Evolutionary conservation across 257 asterid genomes (phyloP).

Genomic region (Oldenlandia corymbosa): DNA sequence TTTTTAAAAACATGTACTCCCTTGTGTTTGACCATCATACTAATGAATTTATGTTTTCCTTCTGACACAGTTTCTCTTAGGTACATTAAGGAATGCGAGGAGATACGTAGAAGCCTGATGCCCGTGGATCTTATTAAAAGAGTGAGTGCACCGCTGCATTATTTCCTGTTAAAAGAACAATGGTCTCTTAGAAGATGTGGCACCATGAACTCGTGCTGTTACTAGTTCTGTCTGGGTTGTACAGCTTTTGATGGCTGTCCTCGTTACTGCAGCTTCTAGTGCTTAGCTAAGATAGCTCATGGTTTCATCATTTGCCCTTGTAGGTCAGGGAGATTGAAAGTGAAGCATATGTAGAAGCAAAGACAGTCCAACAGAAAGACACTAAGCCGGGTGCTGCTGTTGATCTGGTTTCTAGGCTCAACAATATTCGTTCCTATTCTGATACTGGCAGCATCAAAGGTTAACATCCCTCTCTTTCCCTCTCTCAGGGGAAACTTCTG

Average conservation of each 20-base stretch:
- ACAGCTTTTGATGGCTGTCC: no score
- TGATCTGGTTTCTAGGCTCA: slow-evolving; percentile 72
- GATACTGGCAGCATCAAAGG: slow-evolving; percentile 77
- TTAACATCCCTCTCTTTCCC: slow-evolving; percentile 7
- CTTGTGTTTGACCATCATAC: neutral
- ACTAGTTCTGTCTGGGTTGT: neutral
- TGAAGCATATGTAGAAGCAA: slow-evolving; percentile 46
- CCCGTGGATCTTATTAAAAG: slow-evolving; percentile 83
- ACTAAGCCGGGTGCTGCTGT: slow-evolving; percentile 71
- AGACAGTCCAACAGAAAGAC: slow-evolving; percentile 50
- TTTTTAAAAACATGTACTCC: no score
- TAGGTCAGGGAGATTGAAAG: slow-evolving; percentile 75
- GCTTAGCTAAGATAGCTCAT: neutral
- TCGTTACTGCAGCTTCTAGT: neutral
- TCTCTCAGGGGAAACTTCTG: neutral
- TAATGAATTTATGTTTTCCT: neutral
- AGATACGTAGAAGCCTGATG: slow-evolving; percentile 61
- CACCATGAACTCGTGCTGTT: neutral
- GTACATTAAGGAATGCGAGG: slow-evolving; percentile 70
- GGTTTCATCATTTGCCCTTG: slow-evolving; percentile 2
- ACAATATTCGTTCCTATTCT: slow-evolving; percentile 63
- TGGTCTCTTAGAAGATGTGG: neutral
- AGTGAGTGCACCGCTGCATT: slow-evolving; percentile 32
- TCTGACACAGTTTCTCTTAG: slow-evolving; percentile 45
- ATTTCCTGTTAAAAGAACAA: neutral